phyloP scores from a whole-genome alignment of 2,329 filamentous ascomycete species.

The Amphichorda felina region DNA sequence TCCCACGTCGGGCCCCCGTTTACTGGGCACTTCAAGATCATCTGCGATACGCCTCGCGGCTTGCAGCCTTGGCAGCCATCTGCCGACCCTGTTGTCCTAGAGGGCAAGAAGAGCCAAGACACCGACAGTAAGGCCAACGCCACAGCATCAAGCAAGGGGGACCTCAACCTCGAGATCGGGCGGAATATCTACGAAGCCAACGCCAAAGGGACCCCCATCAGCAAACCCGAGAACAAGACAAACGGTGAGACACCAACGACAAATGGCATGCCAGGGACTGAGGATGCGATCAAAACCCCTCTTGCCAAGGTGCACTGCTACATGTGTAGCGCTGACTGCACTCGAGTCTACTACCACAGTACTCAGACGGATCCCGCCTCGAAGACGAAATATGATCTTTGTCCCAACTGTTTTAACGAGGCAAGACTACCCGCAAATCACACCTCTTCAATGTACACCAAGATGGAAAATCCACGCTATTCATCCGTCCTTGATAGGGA shows the following conservation, averaged over 20 bases:
- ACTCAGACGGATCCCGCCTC: conserved; percentile 43
- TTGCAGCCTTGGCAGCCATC: conserved; percentile 92
- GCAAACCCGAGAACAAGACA: conserved; percentile 56
- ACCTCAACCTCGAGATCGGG: conserved; percentile 83
- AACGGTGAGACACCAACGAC: conserved; percentile 61
- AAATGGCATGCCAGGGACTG: conserved; percentile 49
- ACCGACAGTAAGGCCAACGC: conserved; percentile 66
- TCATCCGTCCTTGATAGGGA: conserved; percentile 70
- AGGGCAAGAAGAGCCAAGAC: conserved; percentile 47
- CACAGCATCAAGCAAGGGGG: conserved; percentile 56
- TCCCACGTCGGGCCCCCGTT: conserved; percentile 95
- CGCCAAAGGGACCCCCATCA: conserved; percentile 64
- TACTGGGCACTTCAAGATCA: conserved; percentile 93
- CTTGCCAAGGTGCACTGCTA: conserved; percentile 70
- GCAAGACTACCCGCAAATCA: conserved; percentile 72
- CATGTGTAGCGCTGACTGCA: conserved; percentile 86
- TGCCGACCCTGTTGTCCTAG: conserved; percentile 56
- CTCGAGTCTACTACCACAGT: conserved; percentile 48
- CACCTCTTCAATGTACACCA: conserved; percentile 69
- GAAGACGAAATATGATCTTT: conserved; percentile 74
- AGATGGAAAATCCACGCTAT: conserved; percentile 81
- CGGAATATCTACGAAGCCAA: conserved; percentile 93
- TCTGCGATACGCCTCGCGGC: conserved; percentile 88
- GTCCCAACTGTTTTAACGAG: conserved; percentile 82
- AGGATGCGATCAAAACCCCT: conserved; percentile 54